Percentiles rank a stretch among this genome's conserved stretches.
Evolutionary conservation across 1,284 basidiomycete species (phyloP).

Genomic region (Pyrrhoderma noxium): DNA sequence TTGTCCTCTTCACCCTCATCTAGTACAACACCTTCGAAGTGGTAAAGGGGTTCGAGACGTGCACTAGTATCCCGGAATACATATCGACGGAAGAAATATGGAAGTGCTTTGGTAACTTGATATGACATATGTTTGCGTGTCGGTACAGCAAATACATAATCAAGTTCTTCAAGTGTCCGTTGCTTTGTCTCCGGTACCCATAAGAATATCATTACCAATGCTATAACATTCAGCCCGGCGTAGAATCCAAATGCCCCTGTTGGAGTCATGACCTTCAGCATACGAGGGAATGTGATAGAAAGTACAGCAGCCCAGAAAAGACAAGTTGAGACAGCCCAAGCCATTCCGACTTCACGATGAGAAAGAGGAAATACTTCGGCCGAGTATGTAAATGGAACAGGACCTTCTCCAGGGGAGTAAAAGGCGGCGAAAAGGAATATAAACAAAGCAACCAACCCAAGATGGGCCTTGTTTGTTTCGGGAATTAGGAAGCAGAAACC

Average conservation of each 20-base stretch:
- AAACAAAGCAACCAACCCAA: conserved; percentile 47
- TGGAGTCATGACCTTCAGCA: conserved; percentile 39
- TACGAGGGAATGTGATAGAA: conserved; percentile 52
- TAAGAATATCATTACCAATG: conserved; percentile 45
- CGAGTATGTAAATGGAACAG: conserved; percentile 61
- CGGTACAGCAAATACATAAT: conserved; percentile 59
- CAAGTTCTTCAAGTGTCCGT: conserved; percentile 55
- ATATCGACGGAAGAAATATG: conserved; percentile 56
- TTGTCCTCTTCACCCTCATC: conserved; percentile 43
- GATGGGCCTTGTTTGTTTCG: conserved; percentile 29
- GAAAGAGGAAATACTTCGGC: conserved; percentile 60
- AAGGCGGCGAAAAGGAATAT: conserved; percentile 52
- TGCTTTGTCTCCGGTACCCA: conserved; percentile 57
- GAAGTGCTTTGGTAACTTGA: conserved; percentile 47
- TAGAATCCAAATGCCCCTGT: conserved; percentile 48
- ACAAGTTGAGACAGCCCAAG: conserved; percentile 47
- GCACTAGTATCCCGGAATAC: conserved; percentile 40
- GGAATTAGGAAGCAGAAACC: conserved; percentile 51
- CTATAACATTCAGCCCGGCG: conserved; percentile 45
- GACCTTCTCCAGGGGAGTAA: conserved; percentile 62
- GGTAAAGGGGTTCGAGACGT: conserved; percentile 40
- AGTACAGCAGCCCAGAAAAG: conserved; percentile 50
- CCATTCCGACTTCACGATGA: conserved; percentile 45
- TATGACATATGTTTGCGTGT: conserved; percentile 46
- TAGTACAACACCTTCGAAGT: conserved; percentile 36